Evolutionary conservation across 306 rosid genomes (phyloP).

Genomic region (Pyrus communis): DNA sequence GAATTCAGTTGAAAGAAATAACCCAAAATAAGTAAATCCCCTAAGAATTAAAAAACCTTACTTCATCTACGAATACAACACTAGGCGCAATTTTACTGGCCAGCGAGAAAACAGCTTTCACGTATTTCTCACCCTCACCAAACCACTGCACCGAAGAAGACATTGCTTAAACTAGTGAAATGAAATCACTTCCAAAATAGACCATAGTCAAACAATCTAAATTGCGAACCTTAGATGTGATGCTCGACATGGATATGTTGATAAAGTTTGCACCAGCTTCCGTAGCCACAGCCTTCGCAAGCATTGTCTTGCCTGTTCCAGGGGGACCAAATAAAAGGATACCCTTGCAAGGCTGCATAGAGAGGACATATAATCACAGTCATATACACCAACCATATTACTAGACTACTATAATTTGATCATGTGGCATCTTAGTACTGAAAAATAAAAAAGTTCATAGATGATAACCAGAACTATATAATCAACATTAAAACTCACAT

Average conservation of each 20-base stretch:
- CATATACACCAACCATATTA: not conserved
- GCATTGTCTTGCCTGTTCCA: conserved; percentile 99
- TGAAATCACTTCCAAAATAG: not conserved
- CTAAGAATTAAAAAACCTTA: conserved; percentile 15
- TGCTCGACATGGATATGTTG: conserved; percentile 99
- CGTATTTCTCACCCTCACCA: conserved; percentile 99
- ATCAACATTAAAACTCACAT: not conserved
- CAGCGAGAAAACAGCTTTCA: conserved; percentile 96
- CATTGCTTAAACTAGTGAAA: not conserved
- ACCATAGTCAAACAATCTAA: not conserved
- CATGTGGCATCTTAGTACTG: not conserved
- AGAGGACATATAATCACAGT: conserved; percentile 1
- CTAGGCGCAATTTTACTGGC: conserved; percentile 99
- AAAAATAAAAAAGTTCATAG: not conserved
- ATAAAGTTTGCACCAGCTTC: conserved; percentile 99
- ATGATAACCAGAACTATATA: not conserved
- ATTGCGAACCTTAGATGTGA: conserved; percentile 84
- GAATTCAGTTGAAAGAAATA: not conserved
- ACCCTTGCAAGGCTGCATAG: conserved; percentile 94
- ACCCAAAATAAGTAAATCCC: not conserved
- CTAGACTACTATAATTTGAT: not conserved
- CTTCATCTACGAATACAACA: conserved; percentile 95
- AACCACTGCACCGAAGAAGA: conserved; percentile 74
- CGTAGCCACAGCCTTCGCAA: conserved; percentile 99
- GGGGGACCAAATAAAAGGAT: conserved; percentile 98